Percentiles rank a stretch among this genome's conserved stretches.
Conservation (phyloP, 805 yeast genomes). For the Zygosaccharomyces lentus region DNA sequence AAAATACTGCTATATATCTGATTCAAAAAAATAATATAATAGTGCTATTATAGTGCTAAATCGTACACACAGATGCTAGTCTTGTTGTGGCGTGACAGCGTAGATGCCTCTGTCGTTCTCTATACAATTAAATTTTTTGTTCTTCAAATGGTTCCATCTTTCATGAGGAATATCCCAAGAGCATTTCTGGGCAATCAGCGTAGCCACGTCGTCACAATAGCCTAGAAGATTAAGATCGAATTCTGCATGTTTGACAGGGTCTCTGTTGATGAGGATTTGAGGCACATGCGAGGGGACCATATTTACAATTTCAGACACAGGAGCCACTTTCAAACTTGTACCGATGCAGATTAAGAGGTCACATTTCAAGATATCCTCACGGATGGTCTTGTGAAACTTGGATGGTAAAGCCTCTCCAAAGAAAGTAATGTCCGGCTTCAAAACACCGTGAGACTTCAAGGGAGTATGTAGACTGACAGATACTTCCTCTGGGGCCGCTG, state of each 20-base stretch:
- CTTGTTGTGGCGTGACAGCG: constrained; percentile 17
- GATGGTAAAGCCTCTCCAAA: constrained; percentile 82
- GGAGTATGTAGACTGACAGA: constrained; percentile 8
- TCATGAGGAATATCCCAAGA: constrained; percentile 59
- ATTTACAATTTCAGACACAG: constrained; percentile 84
- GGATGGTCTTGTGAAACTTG: constrained; percentile 55
- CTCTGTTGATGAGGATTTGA: constrained; percentile 73
- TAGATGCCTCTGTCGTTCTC: constrained; percentile 33
- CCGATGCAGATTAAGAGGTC: constrained; percentile 84
- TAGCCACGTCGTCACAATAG: constrained; percentile 76
- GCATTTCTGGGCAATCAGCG: constrained; percentile 53
- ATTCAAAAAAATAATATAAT: not conserved
- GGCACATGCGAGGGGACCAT: constrained; percentile 69
- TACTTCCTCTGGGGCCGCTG: constrained; percentile 1
- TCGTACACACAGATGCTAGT: constrained; percentile 5
- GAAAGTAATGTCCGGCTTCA: constrained; percentile 91
- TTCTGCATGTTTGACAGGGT: constrained; percentile 67
- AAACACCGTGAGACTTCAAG: constrained; percentile 63
- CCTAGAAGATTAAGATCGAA: constrained; percentile 79
- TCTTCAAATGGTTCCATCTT: constrained; percentile 38
- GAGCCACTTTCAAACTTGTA: constrained; percentile 87
- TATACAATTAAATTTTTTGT: constrained; percentile 18
- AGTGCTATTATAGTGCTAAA: not conserved
- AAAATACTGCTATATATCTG: not conserved
- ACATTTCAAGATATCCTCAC: constrained; percentile 59